Evolutionary conservation across 345 rosid species (phyloP).

Genomic region (Arabis alpina): DNA sequence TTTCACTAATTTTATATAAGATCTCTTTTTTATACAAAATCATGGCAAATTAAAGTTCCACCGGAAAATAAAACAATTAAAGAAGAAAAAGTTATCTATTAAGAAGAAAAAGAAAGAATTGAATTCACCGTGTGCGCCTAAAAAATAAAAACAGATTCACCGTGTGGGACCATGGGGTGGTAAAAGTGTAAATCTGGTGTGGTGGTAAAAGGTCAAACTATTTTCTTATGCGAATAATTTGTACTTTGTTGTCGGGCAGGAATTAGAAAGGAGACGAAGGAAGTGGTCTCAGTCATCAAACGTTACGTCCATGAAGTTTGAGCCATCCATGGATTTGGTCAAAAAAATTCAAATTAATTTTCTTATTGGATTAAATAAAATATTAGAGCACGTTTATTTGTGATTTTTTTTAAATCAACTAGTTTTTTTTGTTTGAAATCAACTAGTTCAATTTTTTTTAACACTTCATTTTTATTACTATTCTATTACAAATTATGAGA

Average conservation of each 20-base stretch:
- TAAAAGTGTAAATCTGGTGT: slow-evolving; percentile 24
- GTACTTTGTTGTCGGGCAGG: slow-evolving; percentile 27
- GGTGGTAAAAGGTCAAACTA: background rate
- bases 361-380: too few species aligned
- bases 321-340: slow-evolving; percentile 19
- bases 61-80: background rate
- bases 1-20: background rate
- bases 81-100: background rate
- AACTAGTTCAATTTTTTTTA: too few species aligned
- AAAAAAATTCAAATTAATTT: background rate
- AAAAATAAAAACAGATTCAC: background rate
- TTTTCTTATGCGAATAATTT: slow-evolving; percentile 10
- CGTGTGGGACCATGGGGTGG: slow-evolving; percentile 4
- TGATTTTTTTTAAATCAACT: too few species aligned
- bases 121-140: too few species aligned
- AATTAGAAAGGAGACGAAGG: slow-evolving; percentile 1
- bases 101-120: background rate
- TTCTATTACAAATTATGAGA: too few species aligned
- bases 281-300: slow-evolving; percentile 25
- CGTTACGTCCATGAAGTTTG: slow-evolving; percentile 32
- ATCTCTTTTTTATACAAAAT: background rate
- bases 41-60: background rate
- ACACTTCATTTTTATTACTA: too few species aligned
- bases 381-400: too few species aligned
- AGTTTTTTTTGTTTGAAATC: too few species aligned